Percentiles rank a stretch among this genome's conserved stretches.
Evolutionary conservation across 2,329 filamentous ascomycete species (phyloP).

Genomic region (Pseudohalonectria lignicola): DNA sequence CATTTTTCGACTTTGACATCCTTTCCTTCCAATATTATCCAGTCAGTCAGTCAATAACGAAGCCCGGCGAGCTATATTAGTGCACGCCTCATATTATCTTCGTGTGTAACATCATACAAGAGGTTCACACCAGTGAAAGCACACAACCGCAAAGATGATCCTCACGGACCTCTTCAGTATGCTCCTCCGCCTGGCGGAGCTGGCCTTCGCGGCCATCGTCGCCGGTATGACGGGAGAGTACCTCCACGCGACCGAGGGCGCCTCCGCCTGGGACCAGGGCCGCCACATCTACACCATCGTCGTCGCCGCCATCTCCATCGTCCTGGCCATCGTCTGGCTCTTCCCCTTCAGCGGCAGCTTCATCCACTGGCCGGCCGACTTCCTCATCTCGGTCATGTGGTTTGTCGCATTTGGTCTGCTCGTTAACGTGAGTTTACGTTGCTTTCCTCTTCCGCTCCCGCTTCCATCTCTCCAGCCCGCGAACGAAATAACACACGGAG

Average conservation of each 20-base stretch:
- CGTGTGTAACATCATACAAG: too few species aligned
- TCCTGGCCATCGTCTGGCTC: conserved; percentile 61
- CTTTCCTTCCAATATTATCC: neutral
- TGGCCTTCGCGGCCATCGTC: conserved; percentile 62
- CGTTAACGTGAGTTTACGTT: conserved; percentile 39
- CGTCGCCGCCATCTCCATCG: conserved; percentile 55
- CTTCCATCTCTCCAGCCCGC: neutral
- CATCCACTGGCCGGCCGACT: conserved; percentile 59
- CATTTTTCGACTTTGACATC: neutral
- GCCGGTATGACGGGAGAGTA: conserved; percentile 59
- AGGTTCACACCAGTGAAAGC: too few species aligned
- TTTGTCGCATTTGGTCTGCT: conserved; percentile 59
- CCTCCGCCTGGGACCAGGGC: conserved; percentile 41
- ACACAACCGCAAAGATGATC: conserved; percentile 30
- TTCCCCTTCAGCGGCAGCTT: conserved; percentile 59
- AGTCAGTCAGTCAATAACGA: too few species aligned
- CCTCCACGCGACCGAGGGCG: conserved; percentile 37
- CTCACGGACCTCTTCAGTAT: conserved; percentile 43
- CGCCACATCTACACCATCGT: conserved; percentile 69
- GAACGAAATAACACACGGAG: conserved; percentile 1
- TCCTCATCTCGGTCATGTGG: conserved; percentile 59
- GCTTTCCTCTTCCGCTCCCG: neutral
- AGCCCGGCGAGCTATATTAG: neutral
- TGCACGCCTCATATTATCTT: neutral
- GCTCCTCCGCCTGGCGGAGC: conserved; percentile 44